Evolutionary conservation across 768 basidiomycete species (phyloP), one percentile per base, ranked within the genome.

Genomic region (Leccinum subgranulosum): DNA sequence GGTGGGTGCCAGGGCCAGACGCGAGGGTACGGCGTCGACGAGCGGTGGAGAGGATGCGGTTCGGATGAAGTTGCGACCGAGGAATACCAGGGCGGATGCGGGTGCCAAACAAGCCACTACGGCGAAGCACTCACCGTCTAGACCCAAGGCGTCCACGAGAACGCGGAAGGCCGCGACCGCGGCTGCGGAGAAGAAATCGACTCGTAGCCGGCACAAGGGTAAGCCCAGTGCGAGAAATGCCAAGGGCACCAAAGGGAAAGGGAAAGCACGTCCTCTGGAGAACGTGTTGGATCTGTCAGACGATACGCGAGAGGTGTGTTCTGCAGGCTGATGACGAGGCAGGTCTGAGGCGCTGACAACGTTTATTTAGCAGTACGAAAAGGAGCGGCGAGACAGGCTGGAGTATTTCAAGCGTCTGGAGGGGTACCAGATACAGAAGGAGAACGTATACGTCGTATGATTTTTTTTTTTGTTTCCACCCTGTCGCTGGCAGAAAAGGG

Each of bases 401-500:
- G 80, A 81, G 43, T 85, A 83, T 62, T 84, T 84, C 69, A 76
- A 76, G 57, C 75, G 76, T 43, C 60, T 85, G 28, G 78, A 83
- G 19, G 75, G 74, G 7, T 84, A 83, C 59, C 74, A 79, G 60
- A 73, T 85, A 36, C 78, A 78, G 60, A 81, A 80, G 55, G 84
- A 85, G 65, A 80, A 83, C 52, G 81, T 84, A 39, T 84, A 82
- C 67, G 73, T 85, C 50, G 74, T 85, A 55, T 84, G 74, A 82
- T 17, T 25, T 33, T 53, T 41, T 9, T 11, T 12, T 51, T 17
- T 31, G 15, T 9, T 33, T n/a, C 28, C 49, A n/a, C 23, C 48
- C 49, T n/a, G 33, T 39, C 29, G 34, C 8, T 59, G 14, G 29
- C 46, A 50, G 49, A 29, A 10, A 29, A n/a, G 14, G 11, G 3